Conservation (phyloP, 345 rosid species). For the Geranium rotundifolium region DNA sequence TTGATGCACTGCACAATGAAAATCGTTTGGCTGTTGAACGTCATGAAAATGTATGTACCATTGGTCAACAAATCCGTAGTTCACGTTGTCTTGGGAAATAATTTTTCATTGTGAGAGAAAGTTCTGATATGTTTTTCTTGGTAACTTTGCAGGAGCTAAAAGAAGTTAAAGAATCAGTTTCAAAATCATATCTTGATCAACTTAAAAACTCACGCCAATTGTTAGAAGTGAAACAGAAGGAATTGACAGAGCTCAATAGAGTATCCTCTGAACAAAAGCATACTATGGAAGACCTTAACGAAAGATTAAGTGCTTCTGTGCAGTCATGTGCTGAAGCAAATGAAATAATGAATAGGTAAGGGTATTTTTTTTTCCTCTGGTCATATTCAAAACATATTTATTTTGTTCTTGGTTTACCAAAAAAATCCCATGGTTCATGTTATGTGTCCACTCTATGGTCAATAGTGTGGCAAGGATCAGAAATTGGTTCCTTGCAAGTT, state of each 20-base stretch:
- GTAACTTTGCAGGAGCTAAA: conserved; percentile 54
- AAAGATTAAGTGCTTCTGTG: conserved; percentile 63
- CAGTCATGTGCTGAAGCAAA: conserved; percentile 85
- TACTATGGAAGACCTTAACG: conserved; percentile 62
- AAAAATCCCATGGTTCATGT: no score
- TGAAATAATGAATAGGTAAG: conserved; percentile 68
- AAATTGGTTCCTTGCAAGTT: no score
- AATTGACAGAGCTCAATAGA: conserved; percentile 45
- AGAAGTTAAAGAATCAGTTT: conserved; percentile 49
- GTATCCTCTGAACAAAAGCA: conserved; percentile 68
- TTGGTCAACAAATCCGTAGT: no score
- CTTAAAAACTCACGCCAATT: conserved; percentile 35
- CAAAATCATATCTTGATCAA: conserved; percentile 40
- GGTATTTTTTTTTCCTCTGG: not conserved
- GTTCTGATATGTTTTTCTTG: not conserved
- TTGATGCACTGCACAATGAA: conserved; percentile 58
- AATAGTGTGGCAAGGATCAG: no score
- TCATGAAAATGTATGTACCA: conserved; percentile 49
- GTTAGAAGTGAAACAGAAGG: conserved; percentile 48
- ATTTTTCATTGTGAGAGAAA: no score
- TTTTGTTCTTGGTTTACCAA: no score
- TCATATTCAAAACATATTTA: not conserved
- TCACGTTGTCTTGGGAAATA: no score
- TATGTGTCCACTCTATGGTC: no score
- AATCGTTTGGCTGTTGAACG: conserved; percentile 44